A percentile compares a stretch with the other conserved stretches of the same genome.
These are phyloP conservation scores for Leccinum laetum DNA, from an alignment of 1,284 basidiomycete species.

Conservation along the genomic window DNA sequence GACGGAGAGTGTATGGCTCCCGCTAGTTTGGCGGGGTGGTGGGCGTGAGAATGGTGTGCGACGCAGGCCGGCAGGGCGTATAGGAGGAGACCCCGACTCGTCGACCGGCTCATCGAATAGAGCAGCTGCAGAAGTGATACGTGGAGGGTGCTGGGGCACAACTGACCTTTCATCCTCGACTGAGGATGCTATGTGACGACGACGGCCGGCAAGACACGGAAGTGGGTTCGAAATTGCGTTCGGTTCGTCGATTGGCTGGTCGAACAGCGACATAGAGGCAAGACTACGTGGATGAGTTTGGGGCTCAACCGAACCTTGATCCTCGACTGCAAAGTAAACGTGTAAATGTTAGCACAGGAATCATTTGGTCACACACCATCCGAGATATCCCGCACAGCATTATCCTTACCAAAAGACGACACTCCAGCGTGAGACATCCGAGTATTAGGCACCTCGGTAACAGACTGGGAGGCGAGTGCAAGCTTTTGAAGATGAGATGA, in stretches of 20 bases:
- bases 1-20: not conserved
- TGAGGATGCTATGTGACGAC: no score
- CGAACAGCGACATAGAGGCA: no score
- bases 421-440: not conserved
- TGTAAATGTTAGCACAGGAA: no score
- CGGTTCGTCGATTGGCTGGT: not conserved
- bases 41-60: not conserved
- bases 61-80: not conserved
- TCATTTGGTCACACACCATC: not conserved
- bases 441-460: not conserved
- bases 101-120: not conserved
- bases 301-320: no score
- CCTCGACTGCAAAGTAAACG: no score
- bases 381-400: no score
- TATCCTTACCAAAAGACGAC: not conserved
- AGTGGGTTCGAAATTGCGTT: no score
- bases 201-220: no score
- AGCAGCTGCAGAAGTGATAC: not conserved
- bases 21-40: not conserved
- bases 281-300: no score
- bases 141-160: no score
- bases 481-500: not conserved
- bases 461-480: not conserved
- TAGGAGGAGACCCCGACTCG: not conserved
- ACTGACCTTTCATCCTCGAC: no score